Evolutionary conservation across 78 protist species (phyloP), one percentile per base, ranked within the genome.

Genomic region (Cavenderia fasciculata): DNA sequence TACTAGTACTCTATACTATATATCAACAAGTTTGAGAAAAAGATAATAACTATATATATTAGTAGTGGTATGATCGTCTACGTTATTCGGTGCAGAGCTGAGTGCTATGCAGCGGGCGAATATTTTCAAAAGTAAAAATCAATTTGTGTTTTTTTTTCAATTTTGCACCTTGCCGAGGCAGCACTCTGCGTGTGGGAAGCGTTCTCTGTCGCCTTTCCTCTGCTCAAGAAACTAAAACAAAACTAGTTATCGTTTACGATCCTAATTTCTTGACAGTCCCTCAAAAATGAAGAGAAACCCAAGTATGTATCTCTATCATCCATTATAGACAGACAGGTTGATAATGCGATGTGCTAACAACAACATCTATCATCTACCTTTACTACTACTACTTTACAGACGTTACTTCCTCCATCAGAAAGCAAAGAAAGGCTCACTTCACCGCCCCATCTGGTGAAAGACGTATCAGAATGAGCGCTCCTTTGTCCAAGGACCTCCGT

Each of bases 391-490:
- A 6, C 10, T n/a, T 34, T 54, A 73, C 59, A 86, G 76, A 87
- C 78, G 99, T 98, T 27, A 47, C 94, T 66, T 92, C 97, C 0
- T 82, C 97, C 25, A 94, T 99, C 57, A 94, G 99, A 34, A 98
- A 98, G 95, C 23, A 40, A 65, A 97, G 99, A 88, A 97, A 96
- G 96, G 99, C 99, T 7, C 99, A 99, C 98, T 99, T 99, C 98
- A 31, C 86, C 49, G 99, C 99, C 51, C 96, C 98, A 2, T 97
- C 99, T 31, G 36, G 49, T 59, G 92, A 87, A 51, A 96, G 99
- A 59, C 94, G 99, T 49, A 59, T 63, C 29, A 71, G 96, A 49
- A 98, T 99, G 99, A 59, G 94, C 63, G 85, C 99, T n/a, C 75
- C 99, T 49, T 96, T 99, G n/a, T 95, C 98, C 4, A 72, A 95